Evolutionary conservation across 139 green algal genomes (phyloP).

Genomic region (Picochlorum costavermella): DNA sequence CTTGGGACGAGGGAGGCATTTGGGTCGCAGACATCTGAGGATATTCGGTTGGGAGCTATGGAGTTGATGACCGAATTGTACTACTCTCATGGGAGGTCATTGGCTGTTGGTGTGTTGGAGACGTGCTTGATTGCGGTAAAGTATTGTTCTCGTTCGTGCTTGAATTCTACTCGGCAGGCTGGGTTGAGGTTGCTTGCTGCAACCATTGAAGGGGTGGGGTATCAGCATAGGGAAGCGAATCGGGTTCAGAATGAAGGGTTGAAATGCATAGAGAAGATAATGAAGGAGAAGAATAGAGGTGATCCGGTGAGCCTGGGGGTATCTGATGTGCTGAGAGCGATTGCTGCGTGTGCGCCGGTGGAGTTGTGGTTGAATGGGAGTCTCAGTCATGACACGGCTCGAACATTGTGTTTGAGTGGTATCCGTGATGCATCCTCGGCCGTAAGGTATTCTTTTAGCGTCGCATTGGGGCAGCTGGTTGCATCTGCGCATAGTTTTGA

Average conservation of each 20-base stretch:
- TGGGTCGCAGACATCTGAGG: constrained; percentile 26
- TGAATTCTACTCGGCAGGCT: constrained; percentile 25
- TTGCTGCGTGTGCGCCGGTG: constrained; percentile 41
- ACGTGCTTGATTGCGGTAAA: constrained; percentile 43
- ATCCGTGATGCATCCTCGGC: constrained; percentile 30
- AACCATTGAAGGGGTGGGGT: constrained; percentile 47
- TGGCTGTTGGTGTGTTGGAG: constrained; percentile 40
- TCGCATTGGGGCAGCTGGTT: constrained; percentile 54
- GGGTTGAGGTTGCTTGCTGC: constrained; percentile 48
- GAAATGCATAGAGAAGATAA: constrained; percentile 26
- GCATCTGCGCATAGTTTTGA: constrained; percentile 13
- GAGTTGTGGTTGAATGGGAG: constrained; percentile 49
- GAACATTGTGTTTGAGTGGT: constrained; percentile 28
- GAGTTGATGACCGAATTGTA: constrained; percentile 51
- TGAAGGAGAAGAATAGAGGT: constrained; percentile 25
- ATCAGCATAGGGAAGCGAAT: constrained; percentile 34
- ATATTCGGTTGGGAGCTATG: constrained; percentile 41
- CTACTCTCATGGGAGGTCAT: constrained; percentile 36
- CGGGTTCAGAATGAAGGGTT: constrained; percentile 53
- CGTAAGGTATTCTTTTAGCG: constrained; percentile 39
- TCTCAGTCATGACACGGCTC: constrained; percentile 38
- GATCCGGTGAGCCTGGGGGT: constrained; percentile 1
- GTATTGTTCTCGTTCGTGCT: constrained; percentile 20
- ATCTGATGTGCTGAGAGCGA: constrained; percentile 34
- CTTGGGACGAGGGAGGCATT: constrained; percentile 46